Conservation (phyloP, 2,329 filamentous ascomycete genomes). For the Diaporthe ampelina region DNA sequence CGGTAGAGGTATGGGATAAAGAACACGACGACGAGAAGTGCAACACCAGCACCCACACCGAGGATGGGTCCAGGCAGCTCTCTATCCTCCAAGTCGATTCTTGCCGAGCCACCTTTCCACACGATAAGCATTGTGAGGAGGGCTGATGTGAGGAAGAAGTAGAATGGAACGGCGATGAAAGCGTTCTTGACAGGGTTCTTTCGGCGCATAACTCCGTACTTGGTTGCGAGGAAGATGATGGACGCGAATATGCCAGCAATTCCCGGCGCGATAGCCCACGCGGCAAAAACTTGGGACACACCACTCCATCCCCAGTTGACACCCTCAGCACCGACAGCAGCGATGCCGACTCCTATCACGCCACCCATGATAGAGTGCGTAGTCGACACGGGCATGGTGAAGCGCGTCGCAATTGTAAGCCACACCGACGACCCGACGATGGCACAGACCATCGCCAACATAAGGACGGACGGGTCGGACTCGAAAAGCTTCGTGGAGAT, state of each 20-base stretch:
- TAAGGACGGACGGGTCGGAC: constrained; percentile 64
- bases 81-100: constrained; percentile 61
- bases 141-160: constrained; percentile 68
- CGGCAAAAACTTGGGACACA: constrained; percentile 72
- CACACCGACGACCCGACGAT: constrained; percentile 66
- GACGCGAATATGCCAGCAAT: constrained; percentile 67
- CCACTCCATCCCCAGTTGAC: constrained; percentile 69
- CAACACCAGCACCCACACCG: constrained; percentile 64
- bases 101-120: constrained; percentile 63
- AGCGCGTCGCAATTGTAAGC: constrained; percentile 68
- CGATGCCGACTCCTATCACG: constrained; percentile 72
- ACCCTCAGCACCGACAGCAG: constrained; percentile 63
- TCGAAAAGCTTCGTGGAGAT: constrained; percentile 64
- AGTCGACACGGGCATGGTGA: constrained; percentile 72
- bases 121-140: constrained; percentile 74
- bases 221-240: constrained; percentile 68
- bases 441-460: constrained; percentile 72
- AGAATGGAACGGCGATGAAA: constrained; percentile 66
- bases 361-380: constrained; percentile 73
- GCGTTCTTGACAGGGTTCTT: constrained; percentile 67
- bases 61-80: constrained; percentile 68
- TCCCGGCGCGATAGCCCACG: constrained; percentile 72
- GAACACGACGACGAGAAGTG: constrained; percentile 64
- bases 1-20: constrained; percentile 72
- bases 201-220: constrained; percentile 68